Percentiles rank a stretch among this genome's conserved stretches.
Conservation (phyloP, 1,284 basidiomycete genomes). For the Trichosporon faecale region DNA sequence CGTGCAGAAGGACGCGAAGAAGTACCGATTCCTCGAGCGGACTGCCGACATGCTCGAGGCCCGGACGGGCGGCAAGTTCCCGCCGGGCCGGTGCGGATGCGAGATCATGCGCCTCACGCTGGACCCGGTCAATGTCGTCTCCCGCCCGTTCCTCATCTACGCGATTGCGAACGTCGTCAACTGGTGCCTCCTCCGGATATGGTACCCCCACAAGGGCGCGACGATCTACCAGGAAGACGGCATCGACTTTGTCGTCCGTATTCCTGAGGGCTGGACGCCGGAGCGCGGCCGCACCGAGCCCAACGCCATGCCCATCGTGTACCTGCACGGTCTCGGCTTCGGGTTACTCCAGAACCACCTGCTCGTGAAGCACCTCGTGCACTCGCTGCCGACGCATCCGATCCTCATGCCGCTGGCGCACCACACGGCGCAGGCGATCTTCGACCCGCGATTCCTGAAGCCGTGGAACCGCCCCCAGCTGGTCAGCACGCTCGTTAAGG, state of each 20-base stretch:
- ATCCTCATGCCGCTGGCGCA: conserved; percentile 76
- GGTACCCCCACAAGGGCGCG: conserved; percentile 40
- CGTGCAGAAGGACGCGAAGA: conserved; percentile 53
- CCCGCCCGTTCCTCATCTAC: conserved; percentile 73
- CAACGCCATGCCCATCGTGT: conserved; percentile 67
- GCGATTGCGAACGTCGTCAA: conserved; percentile 60
- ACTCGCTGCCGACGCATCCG: conserved; percentile 63
- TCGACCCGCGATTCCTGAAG: conserved; percentile 66
- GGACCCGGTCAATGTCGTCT: conserved; percentile 63
- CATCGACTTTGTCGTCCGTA: conserved; percentile 66
- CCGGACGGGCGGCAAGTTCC: conserved; percentile 66
- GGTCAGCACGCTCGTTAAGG: conserved; percentile 59
- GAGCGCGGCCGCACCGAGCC: conserved; percentile 35
- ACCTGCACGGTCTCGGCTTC: conserved; percentile 81
- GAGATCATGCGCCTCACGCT: conserved; percentile 69
- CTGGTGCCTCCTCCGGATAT: conserved; percentile 33
- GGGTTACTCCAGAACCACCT: conserved; percentile 59
- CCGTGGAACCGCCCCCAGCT: conserved; percentile 66
- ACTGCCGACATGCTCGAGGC: conserved; percentile 65
- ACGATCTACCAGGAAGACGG: conserved; percentile 42
- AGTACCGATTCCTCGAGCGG: conserved; percentile 59
- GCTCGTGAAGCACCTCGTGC: conserved; percentile 49
- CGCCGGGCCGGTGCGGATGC: conserved; percentile 62
- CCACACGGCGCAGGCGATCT: conserved; percentile 77
- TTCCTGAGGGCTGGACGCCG: conserved; percentile 65